Conservation (phyloP, 2,329 filamentous ascomycete species). For the Calonectria montana region DNA sequence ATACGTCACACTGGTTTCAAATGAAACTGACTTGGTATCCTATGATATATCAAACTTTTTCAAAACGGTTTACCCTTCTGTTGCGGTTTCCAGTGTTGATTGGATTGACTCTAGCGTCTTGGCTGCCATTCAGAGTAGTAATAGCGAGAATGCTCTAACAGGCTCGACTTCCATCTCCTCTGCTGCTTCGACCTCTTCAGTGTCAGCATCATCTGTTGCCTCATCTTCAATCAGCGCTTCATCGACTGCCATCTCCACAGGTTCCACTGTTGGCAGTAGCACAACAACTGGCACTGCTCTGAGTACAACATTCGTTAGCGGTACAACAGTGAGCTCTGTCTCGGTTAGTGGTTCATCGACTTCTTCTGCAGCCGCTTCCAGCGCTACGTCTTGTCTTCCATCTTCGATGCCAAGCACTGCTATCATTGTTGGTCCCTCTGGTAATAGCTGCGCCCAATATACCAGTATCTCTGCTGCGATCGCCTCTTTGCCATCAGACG, state of each 20-base stretch:
- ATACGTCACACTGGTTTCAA: slow-evolving; percentile 47
- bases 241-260: background rate
- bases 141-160: slow-evolving; percentile 23
- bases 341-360: background rate
- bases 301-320: background rate
- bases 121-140: slow-evolving; percentile 33
- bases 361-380: background rate
- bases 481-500: slow-evolving; percentile 42
- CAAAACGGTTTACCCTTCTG: slow-evolving; percentile 19
- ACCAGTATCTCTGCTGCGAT: slow-evolving; percentile 55
- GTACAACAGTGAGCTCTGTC: background rate
- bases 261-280: background rate
- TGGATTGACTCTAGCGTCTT: slow-evolving; percentile 36
- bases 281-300: background rate
- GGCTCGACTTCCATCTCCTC: background rate
- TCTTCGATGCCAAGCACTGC: slow-evolving; percentile 40
- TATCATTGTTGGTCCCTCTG: slow-evolving; percentile 54
- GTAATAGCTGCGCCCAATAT: slow-evolving; percentile 53
- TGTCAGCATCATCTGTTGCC: background rate
- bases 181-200: background rate
- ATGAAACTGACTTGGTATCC: slow-evolving; percentile 44
- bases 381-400: slow-evolving; percentile 21
- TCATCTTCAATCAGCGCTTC: background rate
- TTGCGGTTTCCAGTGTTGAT: slow-evolving; percentile 26
- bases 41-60: slow-evolving; percentile 36